These are phyloP conservation scores for Penicillium simplicissimum DNA, from an alignment of 495 filamentous ascomycete species.

Conservation along the genomic window DNA sequence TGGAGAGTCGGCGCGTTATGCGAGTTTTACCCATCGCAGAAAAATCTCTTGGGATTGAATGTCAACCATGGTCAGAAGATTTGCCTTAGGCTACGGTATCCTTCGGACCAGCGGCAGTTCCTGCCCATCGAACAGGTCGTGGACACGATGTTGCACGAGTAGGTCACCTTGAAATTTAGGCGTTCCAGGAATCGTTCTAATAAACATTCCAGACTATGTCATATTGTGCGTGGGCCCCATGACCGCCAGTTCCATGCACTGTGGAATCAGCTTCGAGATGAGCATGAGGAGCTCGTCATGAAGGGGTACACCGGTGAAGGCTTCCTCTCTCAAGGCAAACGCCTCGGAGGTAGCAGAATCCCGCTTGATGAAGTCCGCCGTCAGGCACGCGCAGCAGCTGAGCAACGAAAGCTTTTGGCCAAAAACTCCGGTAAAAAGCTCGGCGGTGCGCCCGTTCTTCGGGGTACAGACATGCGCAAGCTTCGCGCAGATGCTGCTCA, in stretches of 20 bases:
- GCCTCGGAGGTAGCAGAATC: slow-evolving; percentile 67
- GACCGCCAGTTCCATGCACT: slow-evolving; percentile 78
- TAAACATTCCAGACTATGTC: slow-evolving; percentile 57
- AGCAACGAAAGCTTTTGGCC: slow-evolving; percentile 60
- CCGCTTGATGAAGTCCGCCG: slow-evolving; percentile 75
- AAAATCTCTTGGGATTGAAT: slow-evolving; percentile 81
- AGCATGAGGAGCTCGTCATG: slow-evolving; percentile 68
- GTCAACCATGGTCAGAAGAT: slow-evolving; percentile 74
- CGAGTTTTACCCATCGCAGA: slow-evolving; percentile 80
- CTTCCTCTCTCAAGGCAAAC: slow-evolving; percentile 74
- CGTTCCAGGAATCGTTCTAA: slow-evolving; percentile 6
- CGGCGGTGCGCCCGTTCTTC: slow-evolving; percentile 63
- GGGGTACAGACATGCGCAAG: slow-evolving; percentile 70
- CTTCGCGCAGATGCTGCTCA: slow-evolving; percentile 74
- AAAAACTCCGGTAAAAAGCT: slow-evolving; percentile 71
- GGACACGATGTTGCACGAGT: slow-evolving; percentile 95
- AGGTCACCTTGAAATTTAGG: slow-evolving; percentile 19
- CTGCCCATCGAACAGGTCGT: slow-evolving; percentile 75
- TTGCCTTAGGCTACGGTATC: slow-evolving; percentile 78
- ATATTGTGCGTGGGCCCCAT: slow-evolving; percentile 82
- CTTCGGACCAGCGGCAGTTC: slow-evolving; percentile 74
- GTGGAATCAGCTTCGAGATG: slow-evolving; percentile 86
- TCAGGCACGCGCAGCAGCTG: slow-evolving; percentile 72
- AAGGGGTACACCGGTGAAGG: slow-evolving; percentile 94
- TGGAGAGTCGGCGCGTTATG: slow-evolving; percentile 80